Base-by-base conservation (phyloP, 768 basidiomycete species). In the Tulasnella sp. region DNA sequence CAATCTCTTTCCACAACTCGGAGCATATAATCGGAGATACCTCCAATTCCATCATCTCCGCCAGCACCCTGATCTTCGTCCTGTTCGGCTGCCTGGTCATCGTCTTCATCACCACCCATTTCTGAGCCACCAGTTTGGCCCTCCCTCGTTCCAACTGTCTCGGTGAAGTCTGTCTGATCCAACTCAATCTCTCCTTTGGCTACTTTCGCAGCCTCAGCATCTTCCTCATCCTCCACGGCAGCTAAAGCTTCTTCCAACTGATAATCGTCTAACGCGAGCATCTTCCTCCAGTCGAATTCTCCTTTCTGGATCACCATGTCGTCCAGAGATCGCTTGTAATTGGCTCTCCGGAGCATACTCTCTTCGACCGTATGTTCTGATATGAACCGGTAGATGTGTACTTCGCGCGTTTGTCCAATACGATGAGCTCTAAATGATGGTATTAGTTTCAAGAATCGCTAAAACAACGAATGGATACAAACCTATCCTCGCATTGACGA, bases 321-420 rank as follows among this genome's bases (percentile, higher is more conserved):
- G 62, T 95, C 89, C 52, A 98, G 69, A 7, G 83, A 78, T 45
- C 91, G 81, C 65, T 98, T 98, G 68, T 98, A 92, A 59, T 98
- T 92, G n/a, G 92, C 92, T 64, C 93, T 95, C 56, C 82, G 81
- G 28, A 98, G 75, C 77, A 98, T 85, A 45, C 90, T 88, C 66
- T 96, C 92, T 65, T 98, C 92, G 28, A 98, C 89, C 0, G 92
- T 92, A 65, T 84, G 75, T 53, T 77, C 72, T 8, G 87, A 87
- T 41, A 96, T 80, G 62, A 98, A 89, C 15, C 92, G 83, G 65
- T 93, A 95, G 58, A 96, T 92, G 63, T 95, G 88, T 7, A 98
- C 92, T 61, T 91, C 88, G 43, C 87, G 84, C 53, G 89, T 89
- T 49, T 66, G 63, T 9, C 66, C 64, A 35, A 66, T 65, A 24